Conservation (phyloP, 2,329 filamentous ascomycete genomes). For the Penicillium concentricum region DNA sequence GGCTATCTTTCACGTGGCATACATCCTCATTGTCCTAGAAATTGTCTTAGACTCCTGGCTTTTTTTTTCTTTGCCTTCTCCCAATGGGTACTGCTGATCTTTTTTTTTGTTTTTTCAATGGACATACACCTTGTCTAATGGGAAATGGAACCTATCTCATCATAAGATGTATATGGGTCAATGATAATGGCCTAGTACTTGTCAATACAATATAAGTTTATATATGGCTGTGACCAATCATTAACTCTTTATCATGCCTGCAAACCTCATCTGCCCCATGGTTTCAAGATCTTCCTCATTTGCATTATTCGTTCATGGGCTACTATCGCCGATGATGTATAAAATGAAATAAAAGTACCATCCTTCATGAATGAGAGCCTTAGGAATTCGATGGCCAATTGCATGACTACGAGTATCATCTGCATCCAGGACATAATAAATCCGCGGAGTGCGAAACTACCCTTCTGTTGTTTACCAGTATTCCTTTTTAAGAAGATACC, state of each 20-base stretch:
- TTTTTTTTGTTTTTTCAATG: neutral
- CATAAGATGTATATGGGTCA: neutral
- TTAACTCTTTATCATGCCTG: neutral
- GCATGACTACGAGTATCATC: neutral
- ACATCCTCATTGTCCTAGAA: neutral
- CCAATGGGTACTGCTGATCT: neutral
- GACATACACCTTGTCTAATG: neutral
- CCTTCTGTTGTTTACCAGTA: neutral
- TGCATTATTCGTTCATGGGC: neutral
- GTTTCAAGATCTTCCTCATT: neutral
- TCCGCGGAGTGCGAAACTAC: neutral
- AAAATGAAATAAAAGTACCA: neutral
- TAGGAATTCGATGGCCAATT: neutral
- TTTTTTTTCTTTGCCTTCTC: neutral
- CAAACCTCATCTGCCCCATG: neutral
- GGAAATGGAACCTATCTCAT: neutral
- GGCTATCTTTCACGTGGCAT: neutral
- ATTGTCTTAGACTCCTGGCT: neutral
- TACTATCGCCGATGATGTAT: neutral
- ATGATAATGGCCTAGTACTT: neutral
- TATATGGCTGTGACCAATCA: neutral
- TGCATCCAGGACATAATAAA: neutral
- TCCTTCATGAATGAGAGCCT: neutral
- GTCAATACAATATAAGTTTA: neutral
- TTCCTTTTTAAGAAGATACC: neutral